Evolutionary conservation across 768 basidiomycete genomes (phyloP).

Genomic region (Mycena crocata): DNA sequence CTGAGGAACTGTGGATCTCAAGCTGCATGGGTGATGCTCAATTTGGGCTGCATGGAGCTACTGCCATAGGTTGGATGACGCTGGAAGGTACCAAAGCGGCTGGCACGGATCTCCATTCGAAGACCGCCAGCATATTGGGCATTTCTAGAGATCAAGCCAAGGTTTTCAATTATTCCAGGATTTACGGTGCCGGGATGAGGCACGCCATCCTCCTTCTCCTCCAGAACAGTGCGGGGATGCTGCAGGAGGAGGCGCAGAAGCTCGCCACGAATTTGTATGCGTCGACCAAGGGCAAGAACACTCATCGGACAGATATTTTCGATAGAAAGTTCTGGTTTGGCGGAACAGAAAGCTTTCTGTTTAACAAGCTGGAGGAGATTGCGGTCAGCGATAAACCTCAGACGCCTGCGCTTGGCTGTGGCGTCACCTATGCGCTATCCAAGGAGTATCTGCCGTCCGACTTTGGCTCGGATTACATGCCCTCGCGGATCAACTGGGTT

Average conservation of each 20-base stretch:
- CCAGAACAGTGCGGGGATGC: constrained; percentile 85
- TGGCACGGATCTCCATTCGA: constrained; percentile 96
- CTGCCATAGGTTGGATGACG: constrained; percentile 99
- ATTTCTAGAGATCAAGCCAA: constrained; percentile 96
- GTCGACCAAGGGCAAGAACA: constrained; percentile 93
- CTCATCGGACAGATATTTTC: constrained; percentile 79
- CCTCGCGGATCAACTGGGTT: constrained; percentile 99
- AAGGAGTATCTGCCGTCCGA: constrained; percentile 86
- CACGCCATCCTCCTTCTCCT: constrained; percentile 90
- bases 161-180: constrained; percentile 98
- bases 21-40: constrained; percentile 99
- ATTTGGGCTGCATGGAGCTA: constrained; percentile 96
- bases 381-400: constrained; percentile 87
- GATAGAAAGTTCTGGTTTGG: constrained; percentile 95
- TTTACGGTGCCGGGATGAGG: constrained; percentile 98
- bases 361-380: constrained; percentile 98
- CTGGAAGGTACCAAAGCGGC: constrained; percentile 95
- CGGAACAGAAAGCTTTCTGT: constrained; percentile 94
- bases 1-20: constrained; percentile 99
- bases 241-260: constrained; percentile 80
- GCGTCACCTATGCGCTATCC: constrained; percentile 92
- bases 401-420: constrained; percentile 95
- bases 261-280: constrained; percentile 89
- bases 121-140: constrained; percentile 92
- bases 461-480: constrained; percentile 90